These are phyloP conservation scores for Cladosporium velox DNA, from an alignment of 2,329 filamentous ascomycete species.

Conservation along the genomic window DNA sequence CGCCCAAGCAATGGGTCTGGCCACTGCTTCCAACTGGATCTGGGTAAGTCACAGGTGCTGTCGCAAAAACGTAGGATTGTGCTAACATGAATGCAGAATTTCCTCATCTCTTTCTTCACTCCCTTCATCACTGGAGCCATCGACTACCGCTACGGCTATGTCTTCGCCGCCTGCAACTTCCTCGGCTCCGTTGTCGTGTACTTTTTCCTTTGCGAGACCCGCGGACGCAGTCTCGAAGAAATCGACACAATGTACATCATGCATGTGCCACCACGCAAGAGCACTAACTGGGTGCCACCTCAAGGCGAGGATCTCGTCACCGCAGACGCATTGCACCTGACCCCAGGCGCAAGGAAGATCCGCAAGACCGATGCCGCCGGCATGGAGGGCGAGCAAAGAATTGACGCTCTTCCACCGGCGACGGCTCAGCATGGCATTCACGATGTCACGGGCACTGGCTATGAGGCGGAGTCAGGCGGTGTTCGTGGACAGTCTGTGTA, in stretches of 20 bases:
- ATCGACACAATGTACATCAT: conserved; percentile 76
- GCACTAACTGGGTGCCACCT: conserved; percentile 33
- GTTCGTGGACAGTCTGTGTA: conserved; percentile 22
- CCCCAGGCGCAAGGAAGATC: conserved; percentile 31
- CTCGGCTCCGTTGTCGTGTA: conserved; percentile 55
- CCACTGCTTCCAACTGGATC: conserved; percentile 65
- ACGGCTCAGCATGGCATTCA: conserved; percentile 32
- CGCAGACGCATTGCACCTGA: conserved; percentile 30
- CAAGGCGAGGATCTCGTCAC: conserved; percentile 30
- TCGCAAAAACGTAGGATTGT: no score
- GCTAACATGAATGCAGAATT: conserved; percentile 27
- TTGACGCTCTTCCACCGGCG: conserved; percentile 30
- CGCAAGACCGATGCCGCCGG: conserved; percentile 33
- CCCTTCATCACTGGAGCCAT: conserved; percentile 37
- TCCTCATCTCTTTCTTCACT: conserved; percentile 31
- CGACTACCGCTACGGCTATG: conserved; percentile 39
- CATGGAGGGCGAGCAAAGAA: conserved; percentile 32
- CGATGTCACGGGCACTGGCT: conserved; percentile 33
- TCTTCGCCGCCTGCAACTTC: conserved; percentile 38
- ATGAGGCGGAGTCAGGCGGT: conserved; percentile 31
- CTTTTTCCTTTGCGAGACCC: conserved; percentile 75
- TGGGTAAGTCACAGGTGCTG: no score
- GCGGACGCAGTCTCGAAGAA: conserved; percentile 73
- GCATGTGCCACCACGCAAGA: conserved; percentile 35
- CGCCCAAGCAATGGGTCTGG: conserved; percentile 59